Evolutionary conservation across 305 asterid species (phyloP), one percentile per base, ranked within the genome.

Genomic region (Nicotiana rustica): DNA sequence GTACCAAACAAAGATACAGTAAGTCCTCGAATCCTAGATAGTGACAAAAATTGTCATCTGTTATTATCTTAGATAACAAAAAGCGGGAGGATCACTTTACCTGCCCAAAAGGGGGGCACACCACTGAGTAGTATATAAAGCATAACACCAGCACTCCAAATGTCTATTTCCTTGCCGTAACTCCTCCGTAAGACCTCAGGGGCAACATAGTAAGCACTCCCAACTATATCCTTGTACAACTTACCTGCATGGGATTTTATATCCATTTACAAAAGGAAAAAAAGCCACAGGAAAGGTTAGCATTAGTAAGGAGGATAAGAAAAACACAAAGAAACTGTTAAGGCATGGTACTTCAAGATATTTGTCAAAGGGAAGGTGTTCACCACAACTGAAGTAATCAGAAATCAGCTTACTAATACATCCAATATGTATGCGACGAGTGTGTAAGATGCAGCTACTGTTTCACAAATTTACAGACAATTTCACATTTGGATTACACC

Each of bases 31-130:
- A 9, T 80, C 17, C 66, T 66, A 67, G 29, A 52, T n/a, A 80
- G 14, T 35, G 64, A 7, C 38, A 52, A 67, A 13, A 67, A 67
- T n/a, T n/a, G 7, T 41, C 68, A 79, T 65, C 29, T 56, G 15
- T 49, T 36, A 33, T 81, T 8, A 21, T 52, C 75, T 36, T 29
- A 59, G 7, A 69, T 21, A 81, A 21, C 25, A 64, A 80, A 19
- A 52, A 68, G 15, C 6, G 79, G 61, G 41, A 52, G 4, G 77
- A 38, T 70, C 69, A 83, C 47, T 82, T 87, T 84, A 93, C 98
- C 97, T 6, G 92, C 98, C 96, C 98, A 92, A 79, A 94, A 94
- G 2, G 98, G 98, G 35, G 98, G 98, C 5, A 91, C 98, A 67
- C 98, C 98, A 44, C 91, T 82, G 82, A 94, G 98, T 81, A 94